Conservation (phyloP, 805 yeast species). For the Suhomyces kilbournensis region DNA sequence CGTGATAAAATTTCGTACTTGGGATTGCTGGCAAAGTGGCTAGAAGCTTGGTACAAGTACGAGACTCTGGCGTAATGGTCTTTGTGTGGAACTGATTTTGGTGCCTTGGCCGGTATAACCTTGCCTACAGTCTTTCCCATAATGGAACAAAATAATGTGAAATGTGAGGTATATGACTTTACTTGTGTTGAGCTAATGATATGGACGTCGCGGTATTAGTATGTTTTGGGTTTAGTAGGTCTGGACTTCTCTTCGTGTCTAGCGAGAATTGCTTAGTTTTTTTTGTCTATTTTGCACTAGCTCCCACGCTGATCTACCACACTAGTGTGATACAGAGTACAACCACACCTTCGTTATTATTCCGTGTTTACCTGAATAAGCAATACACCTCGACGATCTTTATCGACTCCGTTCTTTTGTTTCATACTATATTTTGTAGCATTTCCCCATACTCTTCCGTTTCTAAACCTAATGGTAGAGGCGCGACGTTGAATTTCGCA, state of each 20-base stretch:
- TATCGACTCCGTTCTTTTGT: not conserved
- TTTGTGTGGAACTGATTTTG: slow-evolving; percentile 45
- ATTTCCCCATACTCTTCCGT: not conserved
- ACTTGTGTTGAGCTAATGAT: not conserved
- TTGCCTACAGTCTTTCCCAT: slow-evolving; percentile 2
- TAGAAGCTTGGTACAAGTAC: slow-evolving; percentile 56
- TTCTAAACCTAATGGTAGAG: not conserved
- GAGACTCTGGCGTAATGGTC: slow-evolving; percentile 62
- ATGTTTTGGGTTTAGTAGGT: not conserved
- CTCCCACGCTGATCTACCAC: not conserved
- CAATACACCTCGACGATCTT: not conserved
- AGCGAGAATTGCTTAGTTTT: not conserved
- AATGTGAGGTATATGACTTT: too few relatives aligned
- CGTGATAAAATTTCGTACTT: slow-evolving; percentile 48
- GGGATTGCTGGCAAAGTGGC: slow-evolving; percentile 28
- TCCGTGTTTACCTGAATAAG: not conserved
- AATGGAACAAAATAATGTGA: not conserved
- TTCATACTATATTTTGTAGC: not conserved
- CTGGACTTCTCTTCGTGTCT: not conserved
- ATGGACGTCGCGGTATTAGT: not conserved
- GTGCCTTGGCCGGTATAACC: slow-evolving; percentile 16
- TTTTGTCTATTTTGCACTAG: not conserved
- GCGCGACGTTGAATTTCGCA: not conserved
- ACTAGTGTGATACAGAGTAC: not conserved
- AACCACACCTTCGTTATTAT: not conserved